Evolutionary conservation across 768 basidiomycete genomes (phyloP), one percentile per base, ranked within the genome.

Genomic region (Pleurotus platypus): DNA sequence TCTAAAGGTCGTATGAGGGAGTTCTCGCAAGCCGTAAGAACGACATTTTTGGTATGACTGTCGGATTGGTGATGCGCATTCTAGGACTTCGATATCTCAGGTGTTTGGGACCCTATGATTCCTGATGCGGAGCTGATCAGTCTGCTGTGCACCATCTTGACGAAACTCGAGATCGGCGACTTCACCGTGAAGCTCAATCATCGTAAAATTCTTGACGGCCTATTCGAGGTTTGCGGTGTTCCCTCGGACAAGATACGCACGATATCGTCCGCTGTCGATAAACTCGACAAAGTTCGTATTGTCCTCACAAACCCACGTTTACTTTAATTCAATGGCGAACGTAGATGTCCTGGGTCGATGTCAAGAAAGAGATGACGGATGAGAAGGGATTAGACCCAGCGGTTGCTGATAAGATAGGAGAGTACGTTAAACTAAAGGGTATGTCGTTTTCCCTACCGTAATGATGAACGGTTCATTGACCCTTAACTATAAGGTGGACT

Each of bases 1-100:
- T 89, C 87, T 27, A 99, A 99, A 75, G 97, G 97, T 0, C 80
- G 97, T 27, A 97, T 99, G 95, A 84, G 97, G 58, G 97, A 99
- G 75, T 99, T 99, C 66, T 92, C 90, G 65, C 97, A 99, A 72
- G 97, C 96, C 60, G 93, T 94, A 62, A 62, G 84, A 75, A 15
- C 22, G 4, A 3, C 3, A 46, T 13, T 42, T 8, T 16, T 42
- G 50, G 46, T 22, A 5, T 46, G 55, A 40, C 37, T 5, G 42
- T 38, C 11, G 43, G 26, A 13, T 5, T 13, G 27, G 15, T 35
- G 22, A 26, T 15, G 12, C 9, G 24, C 15, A 8, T n/a, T 15
- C 13, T 30, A 96, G 94, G 96, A 99, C 70, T 90, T 98, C 65
- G 97, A 98, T 69, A 94, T 98, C 54, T 84, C 89, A 27, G 97